A percentile compares a stretch with the other conserved stretches of the same genome.
Evolutionary conservation across 305 asterid species (phyloP).

Genomic region (Rubia peregrina): DNA sequence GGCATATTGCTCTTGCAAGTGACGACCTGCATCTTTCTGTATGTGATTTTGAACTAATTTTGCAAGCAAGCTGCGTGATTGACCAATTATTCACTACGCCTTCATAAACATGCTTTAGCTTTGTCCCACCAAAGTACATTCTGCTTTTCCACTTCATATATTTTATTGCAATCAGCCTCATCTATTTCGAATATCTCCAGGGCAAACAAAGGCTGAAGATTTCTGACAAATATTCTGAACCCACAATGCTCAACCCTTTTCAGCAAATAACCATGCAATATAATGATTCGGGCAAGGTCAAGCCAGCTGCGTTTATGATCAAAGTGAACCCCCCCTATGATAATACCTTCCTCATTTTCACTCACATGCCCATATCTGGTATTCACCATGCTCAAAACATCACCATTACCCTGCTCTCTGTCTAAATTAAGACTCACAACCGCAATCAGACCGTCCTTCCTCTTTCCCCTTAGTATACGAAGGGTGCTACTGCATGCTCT

Average conservation of each 20-base stretch:
- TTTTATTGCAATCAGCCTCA: slow-evolving; percentile 70
- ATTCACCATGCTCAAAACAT: slow-evolving; percentile 49
- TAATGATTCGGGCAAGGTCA: slow-evolving; percentile 88
- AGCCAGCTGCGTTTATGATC: slow-evolving; percentile 57
- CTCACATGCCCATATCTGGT: slow-evolving; percentile 32
- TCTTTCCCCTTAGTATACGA: slow-evolving; percentile 59
- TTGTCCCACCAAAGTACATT: slow-evolving; percentile 24
- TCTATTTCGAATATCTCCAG: slow-evolving; percentile 45
- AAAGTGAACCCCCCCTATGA: slow-evolving; percentile 37
- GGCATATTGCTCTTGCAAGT: no score
- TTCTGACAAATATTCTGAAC: slow-evolving; percentile 64
- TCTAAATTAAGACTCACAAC: slow-evolving; percentile 37
- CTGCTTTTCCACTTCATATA: slow-evolving; percentile 66
- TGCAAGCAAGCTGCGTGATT: no score
- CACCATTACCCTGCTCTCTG: slow-evolving; percentile 38
- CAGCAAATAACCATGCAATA: slow-evolving; percentile 76
- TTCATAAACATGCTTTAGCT: no score
- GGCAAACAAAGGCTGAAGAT: slow-evolving; percentile 85
- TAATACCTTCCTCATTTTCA: slow-evolving; percentile 28
- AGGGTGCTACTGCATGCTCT: slow-evolving; percentile 56
- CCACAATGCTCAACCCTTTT: slow-evolving; percentile 85
- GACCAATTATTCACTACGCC: no score
- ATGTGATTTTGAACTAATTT: no score
- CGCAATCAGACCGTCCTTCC: slow-evolving; percentile 50
- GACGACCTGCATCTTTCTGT: no score